A percentile compares a stretch with the other conserved stretches of the same genome.
Conservation (phyloP, 2,329 filamentous ascomycete genomes). For the Penicillium sp. region DNA sequence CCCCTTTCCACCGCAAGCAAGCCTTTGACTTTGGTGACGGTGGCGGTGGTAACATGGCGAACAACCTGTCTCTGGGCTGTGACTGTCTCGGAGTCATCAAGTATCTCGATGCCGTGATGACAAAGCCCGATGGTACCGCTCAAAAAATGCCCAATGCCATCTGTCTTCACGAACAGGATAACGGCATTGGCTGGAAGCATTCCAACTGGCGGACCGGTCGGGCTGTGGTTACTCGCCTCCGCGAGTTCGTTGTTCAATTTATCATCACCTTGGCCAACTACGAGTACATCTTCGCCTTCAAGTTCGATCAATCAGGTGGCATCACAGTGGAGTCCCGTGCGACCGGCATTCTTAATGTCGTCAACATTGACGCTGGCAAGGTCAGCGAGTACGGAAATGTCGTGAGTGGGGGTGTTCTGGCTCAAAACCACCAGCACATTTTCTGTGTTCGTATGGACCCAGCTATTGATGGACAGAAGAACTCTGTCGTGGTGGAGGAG, state of each 20-base stretch:
- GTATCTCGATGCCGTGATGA: slow-evolving; percentile 61
- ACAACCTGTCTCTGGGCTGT: slow-evolving; percentile 58
- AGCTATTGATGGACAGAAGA: slow-evolving; percentile 57
- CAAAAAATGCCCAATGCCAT: slow-evolving; percentile 61
- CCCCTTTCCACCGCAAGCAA: slow-evolving; percentile 67
- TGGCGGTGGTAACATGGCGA: slow-evolving; percentile 65
- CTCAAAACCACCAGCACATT: slow-evolving; percentile 72
- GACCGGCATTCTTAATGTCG: slow-evolving; percentile 65
- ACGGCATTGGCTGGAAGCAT: slow-evolving; percentile 67
- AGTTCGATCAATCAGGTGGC: slow-evolving; percentile 58
- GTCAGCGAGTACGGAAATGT: slow-evolving; percentile 65
- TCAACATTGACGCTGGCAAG: slow-evolving; percentile 62
- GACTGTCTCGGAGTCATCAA: slow-evolving; percentile 64
- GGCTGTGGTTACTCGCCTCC: slow-evolving; percentile 59
- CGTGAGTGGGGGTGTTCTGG: slow-evolving; percentile 66
- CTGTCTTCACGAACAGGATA: slow-evolving; percentile 67
- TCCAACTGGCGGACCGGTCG: slow-evolving; percentile 66
- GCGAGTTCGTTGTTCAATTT: slow-evolving; percentile 64
- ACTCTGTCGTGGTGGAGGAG: slow-evolving; percentile 57
- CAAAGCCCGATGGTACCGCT: slow-evolving; percentile 56
- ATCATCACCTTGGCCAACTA: slow-evolving; percentile 64
- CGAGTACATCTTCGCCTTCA: slow-evolving; percentile 52
- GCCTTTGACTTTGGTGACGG: slow-evolving; percentile 73
- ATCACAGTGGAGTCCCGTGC: slow-evolving; percentile 66
- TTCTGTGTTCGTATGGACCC: slow-evolving; percentile 67